phyloP scores from a whole-genome alignment of 257 asterid genomes.

The Gynochthodes officinalis region DNA sequence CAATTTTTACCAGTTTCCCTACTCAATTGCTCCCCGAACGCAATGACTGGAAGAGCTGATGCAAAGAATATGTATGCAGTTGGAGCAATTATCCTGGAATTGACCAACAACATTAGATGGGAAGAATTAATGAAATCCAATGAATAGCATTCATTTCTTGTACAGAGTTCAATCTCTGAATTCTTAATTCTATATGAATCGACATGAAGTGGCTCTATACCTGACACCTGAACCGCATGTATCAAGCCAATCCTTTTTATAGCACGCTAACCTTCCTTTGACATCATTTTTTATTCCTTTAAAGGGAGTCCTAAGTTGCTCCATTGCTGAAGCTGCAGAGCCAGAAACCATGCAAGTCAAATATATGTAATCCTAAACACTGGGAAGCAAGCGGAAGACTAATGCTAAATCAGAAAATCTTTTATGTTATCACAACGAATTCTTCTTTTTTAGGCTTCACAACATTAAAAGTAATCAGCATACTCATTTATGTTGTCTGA shows the following conservation, averaged over 20 bases:
- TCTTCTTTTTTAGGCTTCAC: background rate
- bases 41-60: conserved; percentile 91
- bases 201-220: conserved; percentile 25
- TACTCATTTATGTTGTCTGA: background rate
- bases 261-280: conserved; percentile 44
- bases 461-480: background rate
- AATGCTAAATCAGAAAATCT: background rate
- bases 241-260: conserved; percentile 43
- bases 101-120: conserved; percentile 8
- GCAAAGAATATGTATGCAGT: conserved; percentile 88
- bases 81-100: conserved; percentile 84
- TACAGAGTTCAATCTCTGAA: background rate
- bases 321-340: conserved; percentile 32
- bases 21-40: conserved; percentile 88
- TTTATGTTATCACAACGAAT: background rate
- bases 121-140: background rate
- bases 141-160: background rate
- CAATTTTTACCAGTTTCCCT: conserved; percentile 68
- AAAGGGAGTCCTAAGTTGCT: conserved; percentile 31
- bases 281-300: conserved; percentile 35
- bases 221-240: conserved; percentile 61
- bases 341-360: conserved; percentile 8
- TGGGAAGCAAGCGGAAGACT: background rate
- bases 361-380: background rate
- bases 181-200: background rate